A percentile compares a stretch with the other conserved stretches of the same genome.
Conservation (phyloP, 208 protist genomes). For the Leishmania turanica region DNA sequence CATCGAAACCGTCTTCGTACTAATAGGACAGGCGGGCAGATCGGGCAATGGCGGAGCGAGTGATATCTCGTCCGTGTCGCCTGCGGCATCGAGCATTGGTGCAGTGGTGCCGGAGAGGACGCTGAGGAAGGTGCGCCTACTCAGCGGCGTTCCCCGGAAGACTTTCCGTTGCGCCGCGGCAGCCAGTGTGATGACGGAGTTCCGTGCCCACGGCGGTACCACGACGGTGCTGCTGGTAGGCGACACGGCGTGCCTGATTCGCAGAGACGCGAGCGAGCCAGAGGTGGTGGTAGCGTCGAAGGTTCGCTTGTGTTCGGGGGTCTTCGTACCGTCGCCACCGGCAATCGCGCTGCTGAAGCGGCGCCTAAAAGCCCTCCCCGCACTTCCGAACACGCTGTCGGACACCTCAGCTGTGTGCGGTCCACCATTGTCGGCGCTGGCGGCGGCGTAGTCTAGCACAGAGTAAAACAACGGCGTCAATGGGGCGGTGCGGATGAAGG, state of each 20-base stretch:
- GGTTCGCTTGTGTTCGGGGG: not conserved
- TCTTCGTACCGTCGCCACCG: not conserved
- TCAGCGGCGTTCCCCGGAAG: slow-evolving; percentile 4
- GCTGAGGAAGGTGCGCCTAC: slow-evolving; percentile 12
- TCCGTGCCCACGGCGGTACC: not conserved
- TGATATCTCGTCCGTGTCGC: not conserved
- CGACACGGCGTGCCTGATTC: not conserved
- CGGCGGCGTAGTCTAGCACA: not conserved
- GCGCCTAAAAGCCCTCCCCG: not conserved
- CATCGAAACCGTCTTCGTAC: not conserved
- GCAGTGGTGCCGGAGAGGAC: not conserved
- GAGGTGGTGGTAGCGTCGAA: not conserved
- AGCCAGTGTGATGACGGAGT: not conserved
- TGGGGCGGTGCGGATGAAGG: not conserved
- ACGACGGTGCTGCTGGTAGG: not conserved
- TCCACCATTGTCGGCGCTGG: not conserved
- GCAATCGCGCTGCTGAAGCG: not conserved
- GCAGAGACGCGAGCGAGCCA: not conserved
- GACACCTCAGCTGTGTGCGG: not conserved
- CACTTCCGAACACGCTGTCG: not conserved
- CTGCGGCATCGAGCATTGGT: not conserved
- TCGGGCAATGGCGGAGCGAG: not conserved
- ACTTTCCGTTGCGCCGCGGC: not conserved
- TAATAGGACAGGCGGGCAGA: not conserved
- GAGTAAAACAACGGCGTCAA: not conserved